Evolutionary conservation across 495 filamentous ascomycete species (phyloP), one percentile per base, ranked within the genome.

Genomic region (Hypoxylon intermedium): DNA sequence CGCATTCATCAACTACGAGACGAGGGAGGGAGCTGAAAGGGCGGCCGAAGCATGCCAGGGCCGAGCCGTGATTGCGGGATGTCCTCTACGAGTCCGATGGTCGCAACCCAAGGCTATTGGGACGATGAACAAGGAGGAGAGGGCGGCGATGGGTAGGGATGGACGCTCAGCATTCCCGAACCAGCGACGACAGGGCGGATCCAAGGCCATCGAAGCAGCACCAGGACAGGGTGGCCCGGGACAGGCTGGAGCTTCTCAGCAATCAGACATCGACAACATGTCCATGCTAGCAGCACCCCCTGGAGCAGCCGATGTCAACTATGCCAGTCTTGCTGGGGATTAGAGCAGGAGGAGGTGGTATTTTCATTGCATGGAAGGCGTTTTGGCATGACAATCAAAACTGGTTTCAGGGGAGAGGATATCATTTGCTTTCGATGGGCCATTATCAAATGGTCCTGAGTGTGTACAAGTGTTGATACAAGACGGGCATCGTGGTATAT

Each of bases 1-100:
- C 67, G 94, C 95, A 0, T 98, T 97, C 67, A 83, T 98, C 74
- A 98, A 98, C 76, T 98, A 89, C 71, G 82, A 89, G 49, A 89
- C 84, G 20, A 86, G 95, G 47, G 84, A 89, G 36, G 86, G 82
- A 2, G 94, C 94, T 7, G 94, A 98, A 73, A 85, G 79, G 19
- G 94, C 94, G 0, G 89, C 95, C 0, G 83, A 83, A 48, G 86
- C 89, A 24, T 93, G 90, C 67, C 89, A 97, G 72, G 94, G 95
- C 1, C 90, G 89, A 58, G 91, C 91, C 0, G 82, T 98, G 24
- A 88, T 87, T 59, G 79, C 83, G 26, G 95, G 93, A 0, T 96
- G 92, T 66, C 94, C 95, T 0, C 71, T 98, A 46, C 81, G 92
- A 16, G 83, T 98, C 12, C 86, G 91, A 50, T 98, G 94, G 94